phyloP scores from a whole-genome alignment of 2,329 filamentous ascomycete species.

The Fusarium brevicatenulatum region DNA sequence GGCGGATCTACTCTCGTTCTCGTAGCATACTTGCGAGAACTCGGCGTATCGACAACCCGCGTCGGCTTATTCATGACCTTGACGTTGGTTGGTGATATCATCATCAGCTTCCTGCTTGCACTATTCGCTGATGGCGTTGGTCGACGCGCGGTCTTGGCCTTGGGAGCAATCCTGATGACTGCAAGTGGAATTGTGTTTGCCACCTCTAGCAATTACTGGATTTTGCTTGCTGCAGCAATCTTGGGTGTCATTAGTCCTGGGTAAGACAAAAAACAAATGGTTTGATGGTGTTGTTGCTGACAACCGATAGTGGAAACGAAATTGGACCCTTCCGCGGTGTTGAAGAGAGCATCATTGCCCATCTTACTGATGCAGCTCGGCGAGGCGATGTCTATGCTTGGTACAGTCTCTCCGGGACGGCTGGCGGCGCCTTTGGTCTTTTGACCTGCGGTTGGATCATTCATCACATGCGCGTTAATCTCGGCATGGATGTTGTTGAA shows the following conservation, averaged over 20 bases:
- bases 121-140: slow-evolving; percentile 68
- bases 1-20: slow-evolving; percentile 67
- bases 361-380: slow-evolving; percentile 58
- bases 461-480: slow-evolving; percentile 56
- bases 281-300: background rate
- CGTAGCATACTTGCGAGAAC: slow-evolving; percentile 63
- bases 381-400: slow-evolving; percentile 69
- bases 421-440: slow-evolving; percentile 70
- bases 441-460: slow-evolving; percentile 69
- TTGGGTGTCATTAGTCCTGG: slow-evolving; percentile 70
- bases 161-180: slow-evolving; percentile 66
- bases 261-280: slow-evolving; percentile 32
- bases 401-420: slow-evolving; percentile 68
- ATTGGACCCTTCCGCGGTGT: slow-evolving; percentile 71
- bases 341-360: slow-evolving; percentile 69
- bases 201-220: slow-evolving; percentile 63
- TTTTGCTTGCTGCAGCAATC: slow-evolving; percentile 66
- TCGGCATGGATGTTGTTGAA: slow-evolving; percentile 55
- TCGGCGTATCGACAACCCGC: slow-evolving; percentile 60
- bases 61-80: slow-evolving; percentile 74
- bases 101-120: slow-evolving; percentile 68
- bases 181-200: slow-evolving; percentile 67
- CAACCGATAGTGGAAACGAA: slow-evolving; percentile 64
- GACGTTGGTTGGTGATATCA: slow-evolving; percentile 68
- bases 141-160: slow-evolving; percentile 61